Evolutionary conservation across 257 asterid species (phyloP).

Genomic region (Avicennia marina): DNA sequence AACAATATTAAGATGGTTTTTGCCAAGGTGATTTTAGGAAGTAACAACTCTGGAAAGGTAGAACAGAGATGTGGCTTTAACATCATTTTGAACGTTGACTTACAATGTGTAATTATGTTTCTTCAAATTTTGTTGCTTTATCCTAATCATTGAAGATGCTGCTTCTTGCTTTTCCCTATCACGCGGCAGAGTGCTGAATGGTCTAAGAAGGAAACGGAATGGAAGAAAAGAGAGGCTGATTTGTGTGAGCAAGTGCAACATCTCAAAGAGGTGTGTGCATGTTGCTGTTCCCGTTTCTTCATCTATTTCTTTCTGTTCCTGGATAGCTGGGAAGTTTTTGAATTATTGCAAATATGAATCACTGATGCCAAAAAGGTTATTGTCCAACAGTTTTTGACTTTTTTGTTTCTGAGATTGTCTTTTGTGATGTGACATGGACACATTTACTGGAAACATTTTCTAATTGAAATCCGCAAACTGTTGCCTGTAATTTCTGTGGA

Average conservation of each 20-base stretch:
- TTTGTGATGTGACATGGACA: background rate
- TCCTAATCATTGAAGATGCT: background rate
- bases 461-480: too few relatives aligned
- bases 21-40: too few relatives aligned
- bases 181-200: constrained; percentile 48
- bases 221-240: constrained; percentile 65
- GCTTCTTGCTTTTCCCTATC: constrained; percentile 11
- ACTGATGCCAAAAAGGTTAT: background rate
- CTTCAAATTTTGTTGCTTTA: background rate
- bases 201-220: constrained; percentile 57
- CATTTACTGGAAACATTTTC: background rate
- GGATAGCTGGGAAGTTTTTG: background rate
- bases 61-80: too few relatives aligned
- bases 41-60: too few relatives aligned
- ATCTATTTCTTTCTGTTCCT: background rate
- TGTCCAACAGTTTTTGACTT: background rate
- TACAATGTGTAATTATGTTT: constrained; percentile 5
- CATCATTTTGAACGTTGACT: too few relatives aligned
- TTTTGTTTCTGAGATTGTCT: background rate
- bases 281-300: background rate
- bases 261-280: constrained; percentile 49
- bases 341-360: background rate
- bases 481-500: background rate
- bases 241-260: constrained; percentile 39
- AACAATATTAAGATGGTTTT: too few relatives aligned